Conservation (phyloP, 805 yeast genomes). For the Starmerella powellii region DNA sequence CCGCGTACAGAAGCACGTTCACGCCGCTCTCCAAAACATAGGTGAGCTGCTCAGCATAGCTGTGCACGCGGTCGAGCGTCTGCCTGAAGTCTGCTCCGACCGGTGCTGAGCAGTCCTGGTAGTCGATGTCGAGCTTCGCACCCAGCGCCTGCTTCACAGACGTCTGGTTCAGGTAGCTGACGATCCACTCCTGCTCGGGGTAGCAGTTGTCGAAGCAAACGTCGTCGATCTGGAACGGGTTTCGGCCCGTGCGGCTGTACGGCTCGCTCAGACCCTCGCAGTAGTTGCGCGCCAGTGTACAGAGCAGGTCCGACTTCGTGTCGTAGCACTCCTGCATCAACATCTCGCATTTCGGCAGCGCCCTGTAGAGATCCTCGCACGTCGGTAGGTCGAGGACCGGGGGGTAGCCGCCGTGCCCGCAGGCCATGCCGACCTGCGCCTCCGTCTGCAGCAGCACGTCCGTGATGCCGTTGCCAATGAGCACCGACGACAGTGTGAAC, state of each 20-base stretch:
- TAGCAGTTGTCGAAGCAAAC: slow-evolving; percentile 57
- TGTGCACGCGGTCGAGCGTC: slow-evolving; percentile 90
- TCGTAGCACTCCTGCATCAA: slow-evolving; percentile 66
- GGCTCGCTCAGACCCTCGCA: slow-evolving; percentile 76
- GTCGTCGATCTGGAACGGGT: slow-evolving; percentile 80
- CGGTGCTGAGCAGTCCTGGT: slow-evolving; percentile 55
- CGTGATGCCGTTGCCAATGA: slow-evolving; percentile 88
- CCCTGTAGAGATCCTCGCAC: slow-evolving; percentile 51
- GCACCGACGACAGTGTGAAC: slow-evolving; percentile 59
- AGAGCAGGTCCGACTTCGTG: slow-evolving; percentile 58
- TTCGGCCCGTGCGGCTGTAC: slow-evolving; percentile 70
- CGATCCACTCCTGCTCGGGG: slow-evolving; percentile 59
- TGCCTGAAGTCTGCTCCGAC: slow-evolving; percentile 70
- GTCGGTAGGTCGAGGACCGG: slow-evolving; percentile 56
- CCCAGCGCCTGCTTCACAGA: slow-evolving; percentile 72
- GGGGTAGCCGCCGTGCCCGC: slow-evolving; percentile 70
- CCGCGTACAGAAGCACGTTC: slow-evolving; percentile 83
- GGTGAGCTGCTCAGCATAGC: slow-evolving; percentile 59
- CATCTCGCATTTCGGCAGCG: slow-evolving; percentile 37
- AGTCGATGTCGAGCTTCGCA: slow-evolving; percentile 64
- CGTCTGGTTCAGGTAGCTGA: slow-evolving; percentile 61
- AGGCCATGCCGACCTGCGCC: slow-evolving; percentile 84
- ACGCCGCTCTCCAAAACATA: slow-evolving; percentile 57
- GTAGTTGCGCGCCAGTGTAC: slow-evolving; percentile 74
- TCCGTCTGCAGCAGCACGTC: slow-evolving; percentile 69